Percentiles rank a stretch among this genome's conserved stretches.
These are phyloP conservation scores for Oryza brachyantha DNA, from an alignment of 176 grass and related monocot species.

Conservation along the genomic window DNA sequence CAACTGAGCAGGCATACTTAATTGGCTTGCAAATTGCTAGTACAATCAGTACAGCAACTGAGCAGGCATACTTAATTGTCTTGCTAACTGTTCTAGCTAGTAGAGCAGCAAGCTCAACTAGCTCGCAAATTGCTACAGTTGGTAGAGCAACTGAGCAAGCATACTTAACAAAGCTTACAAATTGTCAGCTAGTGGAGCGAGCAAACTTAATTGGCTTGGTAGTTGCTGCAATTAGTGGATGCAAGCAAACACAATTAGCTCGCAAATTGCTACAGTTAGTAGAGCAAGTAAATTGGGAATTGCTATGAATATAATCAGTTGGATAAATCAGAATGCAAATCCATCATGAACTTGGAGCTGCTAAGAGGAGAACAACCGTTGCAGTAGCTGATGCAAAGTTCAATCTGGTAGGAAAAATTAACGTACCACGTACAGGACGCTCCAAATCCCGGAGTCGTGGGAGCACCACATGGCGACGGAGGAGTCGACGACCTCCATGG, in stretches of 20 bases:
- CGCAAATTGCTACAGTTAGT: neutral
- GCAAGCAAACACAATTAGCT: too few species aligned
- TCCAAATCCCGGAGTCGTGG: constrained; percentile 60
- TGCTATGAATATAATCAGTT: too few species aligned
- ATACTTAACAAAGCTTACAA: too few species aligned
- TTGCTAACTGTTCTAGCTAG: too few species aligned
- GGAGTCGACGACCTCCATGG: constrained; percentile 79
- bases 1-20: neutral
- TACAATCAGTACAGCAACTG: neutral
- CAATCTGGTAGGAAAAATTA: neutral
- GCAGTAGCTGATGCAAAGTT: neutral
- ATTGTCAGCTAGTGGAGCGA: neutral
- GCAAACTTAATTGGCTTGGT: neutral
- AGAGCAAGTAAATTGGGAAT: neutral
- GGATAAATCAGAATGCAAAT: neutral
- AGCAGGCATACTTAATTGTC: neutral
- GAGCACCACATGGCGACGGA: constrained; percentile 66
- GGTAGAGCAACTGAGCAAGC: too few species aligned
- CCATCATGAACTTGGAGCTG: neutral
- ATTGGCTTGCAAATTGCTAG: neutral
- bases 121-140: too few species aligned
- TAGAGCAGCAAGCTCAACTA: too few species aligned
- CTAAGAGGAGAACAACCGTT: neutral
- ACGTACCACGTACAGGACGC: constrained; percentile 64
- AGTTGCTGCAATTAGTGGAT: too few species aligned